Evolutionary conservation across 2,329 filamentous ascomycete species (phyloP).

Genomic region (Alternaria sp.): DNA sequence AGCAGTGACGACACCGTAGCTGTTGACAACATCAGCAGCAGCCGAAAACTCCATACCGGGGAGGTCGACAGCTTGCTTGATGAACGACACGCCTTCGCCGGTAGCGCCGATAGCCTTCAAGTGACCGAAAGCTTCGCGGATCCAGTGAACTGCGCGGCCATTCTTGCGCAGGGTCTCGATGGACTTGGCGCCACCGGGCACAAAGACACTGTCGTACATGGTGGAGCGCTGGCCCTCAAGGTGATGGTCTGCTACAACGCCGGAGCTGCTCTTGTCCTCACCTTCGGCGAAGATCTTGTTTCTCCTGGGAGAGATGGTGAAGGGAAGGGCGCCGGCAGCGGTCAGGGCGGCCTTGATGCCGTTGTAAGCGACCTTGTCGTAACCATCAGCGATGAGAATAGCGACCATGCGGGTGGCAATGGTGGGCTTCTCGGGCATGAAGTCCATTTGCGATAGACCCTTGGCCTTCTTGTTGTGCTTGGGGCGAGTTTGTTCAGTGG

Average conservation of each 20-base stretch:
- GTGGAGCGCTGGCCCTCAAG: slow-evolving; percentile 80
- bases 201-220: slow-evolving; percentile 80
- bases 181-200: slow-evolving; percentile 73
- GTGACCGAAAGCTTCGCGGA: slow-evolving; percentile 82
- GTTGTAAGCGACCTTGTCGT: slow-evolving; percentile 69
- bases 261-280: slow-evolving; percentile 59
- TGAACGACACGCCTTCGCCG: slow-evolving; percentile 71
- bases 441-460: slow-evolving; percentile 73
- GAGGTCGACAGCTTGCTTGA: slow-evolving; percentile 57
- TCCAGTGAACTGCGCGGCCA: slow-evolving; percentile 76
- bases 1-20: slow-evolving; percentile 79
- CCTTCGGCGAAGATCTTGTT: slow-evolving; percentile 69
- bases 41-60: slow-evolving; percentile 58
- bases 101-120: slow-evolving; percentile 79
- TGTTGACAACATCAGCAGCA: slow-evolving; percentile 64
- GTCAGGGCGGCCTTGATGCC: slow-evolving; percentile 69
- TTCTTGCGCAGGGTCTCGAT: slow-evolving; percentile 69
- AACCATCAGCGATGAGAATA: slow-evolving; percentile 79
- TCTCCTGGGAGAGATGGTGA: slow-evolving; percentile 74
- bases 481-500: slow-evolving; percentile 57
- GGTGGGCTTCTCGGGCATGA: slow-evolving; percentile 66
- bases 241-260: slow-evolving; percentile 74
- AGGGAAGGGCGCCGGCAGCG: slow-evolving; percentile 68
- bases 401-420: slow-evolving; percentile 75
- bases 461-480: slow-evolving; percentile 74